phyloP scores from a whole-genome alignment of 2,329 filamentous ascomycete genomes.

The Cladosporium colombiae region DNA sequence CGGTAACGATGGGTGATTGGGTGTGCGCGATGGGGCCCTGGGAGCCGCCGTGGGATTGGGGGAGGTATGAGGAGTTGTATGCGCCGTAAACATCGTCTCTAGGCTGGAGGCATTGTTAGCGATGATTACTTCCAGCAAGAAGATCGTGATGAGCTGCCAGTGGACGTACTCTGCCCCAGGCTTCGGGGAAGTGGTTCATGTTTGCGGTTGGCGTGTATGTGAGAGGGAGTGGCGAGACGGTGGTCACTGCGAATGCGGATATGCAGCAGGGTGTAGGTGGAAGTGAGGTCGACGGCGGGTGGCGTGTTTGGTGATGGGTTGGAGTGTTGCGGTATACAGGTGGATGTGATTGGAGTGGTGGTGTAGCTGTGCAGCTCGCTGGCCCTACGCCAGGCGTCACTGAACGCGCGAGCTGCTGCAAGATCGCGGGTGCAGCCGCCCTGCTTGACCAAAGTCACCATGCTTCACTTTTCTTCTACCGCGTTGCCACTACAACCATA shows the following conservation, averaged over 20 bases:
- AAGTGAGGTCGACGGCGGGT: not conserved
- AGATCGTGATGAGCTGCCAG: constrained; percentile 21
- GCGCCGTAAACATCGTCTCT: constrained; percentile 95
- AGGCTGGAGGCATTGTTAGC: constrained; percentile 63
- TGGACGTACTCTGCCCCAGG: constrained; percentile 63
- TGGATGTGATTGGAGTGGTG: not conserved
- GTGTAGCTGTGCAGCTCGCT: too few species aligned
- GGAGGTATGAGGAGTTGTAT: constrained; percentile 86
- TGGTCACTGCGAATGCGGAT: not conserved
- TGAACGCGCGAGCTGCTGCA: constrained; percentile 11
- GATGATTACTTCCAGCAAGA: constrained; percentile 30
- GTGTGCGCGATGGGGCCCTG: constrained; percentile 75
- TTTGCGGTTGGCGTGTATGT: constrained; percentile 28
- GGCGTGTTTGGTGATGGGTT: not conserved
- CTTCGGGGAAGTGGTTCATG: constrained; percentile 68
- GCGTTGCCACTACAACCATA: not conserved
- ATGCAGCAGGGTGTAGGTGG: not conserved
- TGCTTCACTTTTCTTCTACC: not conserved
- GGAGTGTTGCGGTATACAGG: constrained; percentile 5
- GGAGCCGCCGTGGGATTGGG: constrained; percentile 53
- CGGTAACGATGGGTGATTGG: constrained; percentile 89
- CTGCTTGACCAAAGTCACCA: not conserved
- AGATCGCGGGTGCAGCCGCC: constrained; percentile 1
- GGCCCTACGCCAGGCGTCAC: too few species aligned
- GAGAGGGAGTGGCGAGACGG: not conserved